phyloP scores from a whole-genome alignment of 441 rosid species.

The Brassica balearica region DNA sequence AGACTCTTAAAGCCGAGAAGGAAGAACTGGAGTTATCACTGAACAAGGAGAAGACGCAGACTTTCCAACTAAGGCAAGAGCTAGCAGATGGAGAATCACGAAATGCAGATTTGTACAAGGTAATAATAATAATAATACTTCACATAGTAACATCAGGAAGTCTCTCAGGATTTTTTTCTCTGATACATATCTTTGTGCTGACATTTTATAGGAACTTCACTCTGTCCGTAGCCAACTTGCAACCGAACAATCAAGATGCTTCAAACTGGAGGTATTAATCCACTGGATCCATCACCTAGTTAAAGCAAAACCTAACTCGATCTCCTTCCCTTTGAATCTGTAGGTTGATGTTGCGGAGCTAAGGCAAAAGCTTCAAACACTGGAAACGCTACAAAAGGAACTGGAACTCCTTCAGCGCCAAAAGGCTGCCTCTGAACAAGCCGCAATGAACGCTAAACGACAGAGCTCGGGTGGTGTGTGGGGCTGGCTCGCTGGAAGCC shows the following conservation, averaged over 20 bases:
- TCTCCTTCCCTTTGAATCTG: slow-evolving; percentile 8
- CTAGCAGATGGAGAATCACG: slow-evolving; percentile 78
- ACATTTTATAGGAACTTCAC: slow-evolving; percentile 80
- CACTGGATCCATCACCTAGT: no score
- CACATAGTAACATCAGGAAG: neutral
- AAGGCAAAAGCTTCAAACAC: slow-evolving; percentile 84
- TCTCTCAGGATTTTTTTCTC: neutral
- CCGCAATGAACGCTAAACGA: slow-evolving; percentile 73
- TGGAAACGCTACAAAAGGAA: slow-evolving; percentile 90
- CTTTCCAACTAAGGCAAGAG: slow-evolving; percentile 80
- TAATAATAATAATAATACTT: slow-evolving; percentile 37
- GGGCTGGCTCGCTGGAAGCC: slow-evolving; percentile 96
- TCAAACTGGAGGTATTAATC: slow-evolving; percentile 82
- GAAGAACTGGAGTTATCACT: slow-evolving; percentile 81
- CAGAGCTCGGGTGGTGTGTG: slow-evolving; percentile 89
- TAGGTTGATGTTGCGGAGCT: slow-evolving; percentile 98
- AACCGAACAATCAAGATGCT: slow-evolving; percentile 94
- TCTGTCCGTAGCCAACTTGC: slow-evolving; percentile 95
- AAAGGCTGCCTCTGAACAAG: slow-evolving; percentile 98
- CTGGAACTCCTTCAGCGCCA: slow-evolving; percentile 93
- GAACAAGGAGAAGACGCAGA: slow-evolving; percentile 73
- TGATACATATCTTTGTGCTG: neutral
- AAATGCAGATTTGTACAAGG: slow-evolving; percentile 86
- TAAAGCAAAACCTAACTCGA: neutral
- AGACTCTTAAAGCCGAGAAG: slow-evolving; percentile 75